Base-by-base conservation (phyloP, 2,329 filamentous ascomycete genomes). In the Trichoderma cornu-damae region DNA sequence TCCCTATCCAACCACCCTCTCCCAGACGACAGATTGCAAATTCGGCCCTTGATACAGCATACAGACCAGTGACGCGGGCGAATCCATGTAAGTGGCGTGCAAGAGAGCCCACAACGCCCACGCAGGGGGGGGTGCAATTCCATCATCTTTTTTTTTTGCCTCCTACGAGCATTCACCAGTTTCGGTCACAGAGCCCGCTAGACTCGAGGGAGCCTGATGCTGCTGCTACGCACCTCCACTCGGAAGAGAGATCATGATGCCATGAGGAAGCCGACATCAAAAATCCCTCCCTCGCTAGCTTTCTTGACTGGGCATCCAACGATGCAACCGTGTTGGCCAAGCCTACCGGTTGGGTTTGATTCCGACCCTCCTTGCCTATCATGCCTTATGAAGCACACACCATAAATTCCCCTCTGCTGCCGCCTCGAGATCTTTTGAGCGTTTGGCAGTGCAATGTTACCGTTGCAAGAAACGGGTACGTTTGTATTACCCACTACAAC, bases 31-130 rank as follows among this genome's bases (percentile, higher is more conserved):
- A 35, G 32, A 16, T 47, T 37, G 22, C 22, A 46, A 26, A 46
- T 35, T 55, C 51, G 42, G 51, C 37, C 49, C 35, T 50, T 51
- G 35, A 32, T 30, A 42, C 49, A 42, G n/a, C 37, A 40, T 42
- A 40, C 37, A 32, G 35, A 42, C 11, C 49, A 51, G n/a, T 12
- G 18, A 4, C n/a, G n/a, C 24, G 16, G 42, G n/a, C n/a, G 9
- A 32, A 55, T 53, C 28, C 50, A 44, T 53, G 50, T 35, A 34
- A 35, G 40, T 20, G 38, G 40, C 40, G 20, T 35, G 38, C 20
- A 32, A 51, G 16, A 16, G 46, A 49, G 47, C 32, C 47, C 47
- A 28, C 47, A 28, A n/a, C 6, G 9, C 22, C 22, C 9, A 35
- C 4, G 22, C n/a, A n/a, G 32, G 42, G 51, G 40, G 24, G 11